phyloP scores from a whole-genome alignment of 371 early-diverging fungal genomes.

The Smittium culicis region DNA sequence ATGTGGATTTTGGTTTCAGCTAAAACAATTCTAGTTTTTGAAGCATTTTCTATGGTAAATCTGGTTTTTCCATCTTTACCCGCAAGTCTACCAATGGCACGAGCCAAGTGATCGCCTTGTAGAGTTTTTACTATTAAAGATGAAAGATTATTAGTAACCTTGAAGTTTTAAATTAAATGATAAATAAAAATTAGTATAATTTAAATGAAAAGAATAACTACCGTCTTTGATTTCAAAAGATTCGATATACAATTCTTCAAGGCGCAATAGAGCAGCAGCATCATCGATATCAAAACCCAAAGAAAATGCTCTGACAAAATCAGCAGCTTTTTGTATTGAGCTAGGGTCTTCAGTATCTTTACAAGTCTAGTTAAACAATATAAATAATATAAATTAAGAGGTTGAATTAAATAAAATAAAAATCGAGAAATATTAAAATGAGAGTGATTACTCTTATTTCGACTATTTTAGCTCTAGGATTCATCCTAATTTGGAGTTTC shows the following conservation, averaged over 20 bases:
- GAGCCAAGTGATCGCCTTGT: slow-evolving; percentile 87
- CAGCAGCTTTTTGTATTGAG: slow-evolving; percentile 86
- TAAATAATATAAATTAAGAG: too few relatives aligned
- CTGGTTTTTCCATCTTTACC: slow-evolving; percentile 98
- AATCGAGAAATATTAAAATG: background rate
- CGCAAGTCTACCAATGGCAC: slow-evolving; percentile 98
- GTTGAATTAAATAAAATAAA: background rate
- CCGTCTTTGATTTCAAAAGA: slow-evolving; percentile 95
- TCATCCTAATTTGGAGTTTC: slow-evolving; percentile 94
- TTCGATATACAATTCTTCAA: slow-evolving; percentile 92
- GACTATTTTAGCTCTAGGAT: slow-evolving; percentile 70
- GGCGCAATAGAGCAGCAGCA: slow-evolving; percentile 81
- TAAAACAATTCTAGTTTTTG: slow-evolving; percentile 92
- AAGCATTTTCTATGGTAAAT: slow-evolving; percentile 92
- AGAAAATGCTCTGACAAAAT: slow-evolving; percentile 85
- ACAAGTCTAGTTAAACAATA: slow-evolving; percentile 53
- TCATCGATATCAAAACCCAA: slow-evolving; percentile 90
- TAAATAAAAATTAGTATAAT: background rate
- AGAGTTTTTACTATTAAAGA: slow-evolving; percentile 61
- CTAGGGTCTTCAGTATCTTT: slow-evolving; percentile 70
- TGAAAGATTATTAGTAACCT: background rate
- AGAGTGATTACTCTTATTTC: slow-evolving; percentile 45
- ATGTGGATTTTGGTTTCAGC: slow-evolving; percentile 96
- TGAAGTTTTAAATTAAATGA: background rate
- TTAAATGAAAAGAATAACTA: background rate